These are phyloP conservation scores for Mixia osmundae DNA, from an alignment of 1,284 basidiomycete species.

Conservation along the genomic window DNA sequence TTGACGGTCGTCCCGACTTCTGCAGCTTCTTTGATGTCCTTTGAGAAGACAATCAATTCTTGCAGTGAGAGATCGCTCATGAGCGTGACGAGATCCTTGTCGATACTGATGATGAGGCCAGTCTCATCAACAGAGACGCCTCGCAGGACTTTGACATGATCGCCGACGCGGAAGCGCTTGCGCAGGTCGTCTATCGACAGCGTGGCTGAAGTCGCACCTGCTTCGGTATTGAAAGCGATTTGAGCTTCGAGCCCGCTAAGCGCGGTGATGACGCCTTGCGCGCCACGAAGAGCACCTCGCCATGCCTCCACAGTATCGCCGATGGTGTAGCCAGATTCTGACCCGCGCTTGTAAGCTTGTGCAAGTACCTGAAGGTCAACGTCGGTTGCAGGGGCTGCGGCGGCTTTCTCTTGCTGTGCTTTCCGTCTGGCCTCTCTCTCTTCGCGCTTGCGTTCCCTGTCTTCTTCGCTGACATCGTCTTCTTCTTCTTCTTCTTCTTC, in stretches of 20 bases:
- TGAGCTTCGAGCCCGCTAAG: constrained; percentile 62
- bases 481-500: no score
- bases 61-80: constrained; percentile 91
- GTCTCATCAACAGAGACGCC: constrained; percentile 89
- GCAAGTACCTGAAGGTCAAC: no score
- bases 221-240: constrained; percentile 59
- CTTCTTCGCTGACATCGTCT: no score
- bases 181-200: constrained; percentile 41
- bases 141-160: constrained; percentile 94
- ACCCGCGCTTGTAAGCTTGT: no score
- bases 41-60: constrained; percentile 91
- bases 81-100: constrained; percentile 81
- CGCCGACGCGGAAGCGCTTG: constrained; percentile 87
- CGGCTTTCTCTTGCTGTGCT: constrained; percentile 21
- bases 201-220: constrained; percentile 41
- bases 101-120: constrained; percentile 56
- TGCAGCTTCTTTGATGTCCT: constrained; percentile 88
- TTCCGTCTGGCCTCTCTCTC: constrained; percentile 13
- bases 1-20: constrained; percentile 81
- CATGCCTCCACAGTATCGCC: no score
- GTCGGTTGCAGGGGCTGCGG: no score
- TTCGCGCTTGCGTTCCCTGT: no score
- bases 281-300: no score
- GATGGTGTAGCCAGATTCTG: no score
- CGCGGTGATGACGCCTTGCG: constrained; percentile 61